phyloP scores from a whole-genome alignment of 2,329 filamentous ascomycete genomes.

The Venturia oleaginea region DNA sequence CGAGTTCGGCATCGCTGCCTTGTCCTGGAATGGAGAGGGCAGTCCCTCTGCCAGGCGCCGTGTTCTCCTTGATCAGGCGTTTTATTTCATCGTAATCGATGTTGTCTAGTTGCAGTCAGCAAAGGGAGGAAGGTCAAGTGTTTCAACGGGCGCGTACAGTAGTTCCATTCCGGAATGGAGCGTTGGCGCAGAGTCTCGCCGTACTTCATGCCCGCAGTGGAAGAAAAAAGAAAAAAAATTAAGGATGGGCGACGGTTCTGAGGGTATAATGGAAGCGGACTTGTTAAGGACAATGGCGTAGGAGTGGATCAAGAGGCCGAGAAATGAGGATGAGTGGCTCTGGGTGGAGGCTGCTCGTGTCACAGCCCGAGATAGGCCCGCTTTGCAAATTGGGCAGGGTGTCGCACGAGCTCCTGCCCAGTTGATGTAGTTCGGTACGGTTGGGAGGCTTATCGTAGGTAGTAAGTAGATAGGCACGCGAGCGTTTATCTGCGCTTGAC shows the following conservation, averaged over 20 bases:
- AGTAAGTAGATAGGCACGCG: background rate
- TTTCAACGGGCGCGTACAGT: conserved; percentile 44
- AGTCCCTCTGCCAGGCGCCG: conserved; percentile 58
- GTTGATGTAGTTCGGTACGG: background rate
- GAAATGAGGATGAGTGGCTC: background rate
- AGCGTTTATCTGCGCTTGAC: background rate
- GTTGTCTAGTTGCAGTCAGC: conserved; percentile 50
- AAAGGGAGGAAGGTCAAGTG: background rate
- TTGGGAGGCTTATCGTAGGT: background rate
- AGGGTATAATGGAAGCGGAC: background rate
- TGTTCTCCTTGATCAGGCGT: conserved; percentile 72
- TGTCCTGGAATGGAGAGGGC: conserved; percentile 69
- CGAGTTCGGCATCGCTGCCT: conserved; percentile 42
- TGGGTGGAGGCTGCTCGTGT: background rate
- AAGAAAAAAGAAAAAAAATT: background rate
- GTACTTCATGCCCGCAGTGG: conserved; percentile 57
- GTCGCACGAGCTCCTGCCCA: background rate
- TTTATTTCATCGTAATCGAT: conserved; percentile 86
- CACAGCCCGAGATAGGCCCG: background rate
- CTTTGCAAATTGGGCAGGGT: background rate
- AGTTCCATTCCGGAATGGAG: conserved; percentile 74
- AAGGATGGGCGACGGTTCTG: background rate
- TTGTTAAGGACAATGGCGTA: background rate
- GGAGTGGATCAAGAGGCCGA: background rate
- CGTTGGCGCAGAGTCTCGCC: conserved; percentile 63